Evolutionary conservation across 2,329 filamentous ascomycete species (phyloP), one percentile per base, ranked within the genome.

Genomic region (Cladorrhinum sp.): DNA sequence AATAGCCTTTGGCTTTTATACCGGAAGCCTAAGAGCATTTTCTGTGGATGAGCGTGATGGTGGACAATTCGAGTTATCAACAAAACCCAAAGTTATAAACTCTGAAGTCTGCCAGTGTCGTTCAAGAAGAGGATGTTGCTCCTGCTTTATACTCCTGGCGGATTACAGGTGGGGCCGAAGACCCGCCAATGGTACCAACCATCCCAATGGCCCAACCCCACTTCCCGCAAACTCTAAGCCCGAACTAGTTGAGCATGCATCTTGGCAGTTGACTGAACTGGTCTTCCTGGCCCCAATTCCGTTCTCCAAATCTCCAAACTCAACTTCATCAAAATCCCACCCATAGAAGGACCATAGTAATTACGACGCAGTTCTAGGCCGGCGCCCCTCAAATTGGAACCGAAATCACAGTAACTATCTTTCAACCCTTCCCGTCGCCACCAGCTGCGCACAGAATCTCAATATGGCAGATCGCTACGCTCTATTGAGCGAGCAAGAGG

Each of bases 401-500:
- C 16, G 36, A n/a, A 41, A 13, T 13, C 36, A n/a, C 3, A 6
- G 36, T n/a, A 41, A 13, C 7, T 13, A 13, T 16, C 4, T 16
- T 16, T n/a, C 36, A 16, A 13, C 16, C 16, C 10, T 13, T 16
- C 16, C 3, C 36, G 6, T 16, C 10, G 16, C 6, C 6, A 13
- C 3, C 3, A 13, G 16, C 3, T n/a, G 16, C 41, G 41, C 41
- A 22, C 20, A 13, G 29, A 13, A 6, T 13, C 13, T 10, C 60
- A 66, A 61, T 36, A 79, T 80, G 78, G 71, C 79, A 22, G 52
- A 55, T 23, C 74, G 75, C 52, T 92, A 88, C 79, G 81, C 83
- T 50, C 78, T 93, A 52, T 79, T 96, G 53, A 88, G 92, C 58
- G 88, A 90, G 67, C 81, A 83, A 65, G 89, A 92, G 66, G 89